phyloP scores from a whole-genome alignment of 805 yeast species.

The Lipomyces spencermartinsiae region DNA sequence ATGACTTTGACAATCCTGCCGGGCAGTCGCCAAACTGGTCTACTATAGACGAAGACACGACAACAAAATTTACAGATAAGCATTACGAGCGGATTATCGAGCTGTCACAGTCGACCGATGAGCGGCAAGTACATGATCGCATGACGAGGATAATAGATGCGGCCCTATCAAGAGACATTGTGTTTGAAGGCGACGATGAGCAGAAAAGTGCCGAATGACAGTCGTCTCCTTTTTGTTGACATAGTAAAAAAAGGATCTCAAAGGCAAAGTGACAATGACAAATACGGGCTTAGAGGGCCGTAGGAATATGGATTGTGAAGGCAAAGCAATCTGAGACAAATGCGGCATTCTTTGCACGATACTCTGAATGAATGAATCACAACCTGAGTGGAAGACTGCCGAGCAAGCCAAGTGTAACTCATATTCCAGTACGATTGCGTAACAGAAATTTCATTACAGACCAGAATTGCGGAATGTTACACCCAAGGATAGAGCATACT shows the following conservation, averaged over 20 bases:
- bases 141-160: constrained; percentile 6
- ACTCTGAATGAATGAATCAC: not conserved
- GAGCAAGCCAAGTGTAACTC: not conserved
- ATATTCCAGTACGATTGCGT: not conserved
- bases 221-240: not conserved
- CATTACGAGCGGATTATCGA: constrained; percentile 9
- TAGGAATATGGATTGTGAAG: not conserved
- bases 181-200: constrained; percentile 2
- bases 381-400: not conserved
- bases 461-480: not conserved
- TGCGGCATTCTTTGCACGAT: not conserved
- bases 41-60: constrained; percentile 24
- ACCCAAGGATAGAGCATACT: not conserved
- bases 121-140: not conserved
- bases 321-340: not conserved
- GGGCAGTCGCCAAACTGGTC: constrained; percentile 24
- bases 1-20: constrained; percentile 45
- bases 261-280: not conserved
- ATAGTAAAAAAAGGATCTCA: not conserved
- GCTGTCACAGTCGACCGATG: not conserved
- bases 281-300: not conserved
- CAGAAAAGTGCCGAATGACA: not conserved
- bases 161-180: constrained; percentile 18
- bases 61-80: constrained; percentile 21
- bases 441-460: not conserved